Evolutionary conservation across 1,284 basidiomycete species (phyloP).

Genomic region (Phellopilus nigrolimitatus): DNA sequence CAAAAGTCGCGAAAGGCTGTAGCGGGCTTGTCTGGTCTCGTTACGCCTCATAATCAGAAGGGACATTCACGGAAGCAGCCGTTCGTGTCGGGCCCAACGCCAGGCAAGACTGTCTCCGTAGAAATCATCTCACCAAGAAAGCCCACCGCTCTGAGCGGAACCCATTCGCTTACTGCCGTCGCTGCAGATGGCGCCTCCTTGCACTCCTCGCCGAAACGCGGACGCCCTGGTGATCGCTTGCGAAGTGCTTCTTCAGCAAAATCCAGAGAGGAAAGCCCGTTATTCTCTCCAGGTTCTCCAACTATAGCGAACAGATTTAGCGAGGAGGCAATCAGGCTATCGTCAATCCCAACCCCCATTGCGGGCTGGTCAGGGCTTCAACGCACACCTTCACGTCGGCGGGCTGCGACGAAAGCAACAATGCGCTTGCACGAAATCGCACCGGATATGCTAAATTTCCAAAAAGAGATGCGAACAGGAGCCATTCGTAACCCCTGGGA

Average conservation of each 20-base stretch:
- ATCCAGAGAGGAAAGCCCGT: not conserved
- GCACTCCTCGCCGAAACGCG: slow-evolving; percentile 11
- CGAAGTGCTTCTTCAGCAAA: not conserved
- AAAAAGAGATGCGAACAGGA: slow-evolving; percentile 55
- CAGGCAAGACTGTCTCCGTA: slow-evolving; percentile 3
- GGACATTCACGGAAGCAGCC: slow-evolving; percentile 4
- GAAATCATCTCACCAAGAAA: slow-evolving; percentile 14
- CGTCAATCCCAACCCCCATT: slow-evolving; percentile 10
- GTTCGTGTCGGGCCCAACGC: slow-evolving; percentile 1
- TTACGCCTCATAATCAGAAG: not conserved
- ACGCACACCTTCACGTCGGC: slow-evolving; percentile 36
- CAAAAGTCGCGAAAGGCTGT: not conserved
- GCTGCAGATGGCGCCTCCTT: not conserved
- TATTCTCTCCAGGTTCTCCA: not conserved
- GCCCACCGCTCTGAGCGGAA: not conserved
- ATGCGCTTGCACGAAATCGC: slow-evolving; percentile 62
- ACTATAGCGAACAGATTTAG: not conserved
- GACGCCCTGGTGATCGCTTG: not conserved
- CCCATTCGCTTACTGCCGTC: slow-evolving; percentile 2
- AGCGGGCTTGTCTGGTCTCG: not conserved
- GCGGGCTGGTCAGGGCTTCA: slow-evolving; percentile 7
- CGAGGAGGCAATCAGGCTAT: slow-evolving; percentile 1
- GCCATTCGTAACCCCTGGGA: slow-evolving; percentile 29
- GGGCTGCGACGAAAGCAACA: slow-evolving; percentile 64
- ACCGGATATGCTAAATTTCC: slow-evolving; percentile 67